Percentiles rank a stretch among this genome's conserved stretches.
Conservation (phyloP, 768 basidiomycete genomes). For the Coprinellus micaceus region DNA sequence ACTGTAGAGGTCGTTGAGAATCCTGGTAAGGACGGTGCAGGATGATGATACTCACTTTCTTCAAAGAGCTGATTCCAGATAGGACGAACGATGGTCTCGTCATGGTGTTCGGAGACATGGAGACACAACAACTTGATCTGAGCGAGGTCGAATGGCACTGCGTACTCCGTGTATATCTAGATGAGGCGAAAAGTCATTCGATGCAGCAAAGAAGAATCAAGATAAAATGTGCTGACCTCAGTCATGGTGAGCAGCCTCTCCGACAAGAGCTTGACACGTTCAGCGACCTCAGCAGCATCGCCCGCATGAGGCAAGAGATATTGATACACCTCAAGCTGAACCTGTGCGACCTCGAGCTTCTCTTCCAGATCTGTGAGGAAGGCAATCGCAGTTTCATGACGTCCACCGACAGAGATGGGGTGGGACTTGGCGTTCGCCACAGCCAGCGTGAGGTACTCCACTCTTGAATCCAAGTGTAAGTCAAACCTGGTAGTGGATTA, state of each 20-base stretch:
- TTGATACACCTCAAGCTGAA: slow-evolving; percentile 89
- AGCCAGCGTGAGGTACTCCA: slow-evolving; percentile 92
- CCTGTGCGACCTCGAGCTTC: slow-evolving; percentile 93
- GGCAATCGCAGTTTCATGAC: slow-evolving; percentile 87
- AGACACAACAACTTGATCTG: slow-evolving; percentile 85
- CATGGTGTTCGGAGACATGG: slow-evolving; percentile 90
- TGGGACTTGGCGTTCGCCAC: slow-evolving; percentile 97
- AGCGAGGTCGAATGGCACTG: slow-evolving; percentile 80
- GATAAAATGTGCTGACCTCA: slow-evolving; percentile 53
- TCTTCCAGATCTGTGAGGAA: slow-evolving; percentile 96
- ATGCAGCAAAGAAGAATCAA: background rate
- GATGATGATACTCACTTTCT: slow-evolving; percentile 50
- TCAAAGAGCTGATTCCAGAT: slow-evolving; percentile 90
- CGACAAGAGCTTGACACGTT: slow-evolving; percentile 57
- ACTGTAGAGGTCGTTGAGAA: slow-evolving; percentile 30
- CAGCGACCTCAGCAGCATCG: slow-evolving; percentile 60
- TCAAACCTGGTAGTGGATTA: slow-evolving; percentile 49
- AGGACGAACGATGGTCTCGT: slow-evolving; percentile 72
- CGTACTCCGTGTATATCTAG: slow-evolving; percentile 86
- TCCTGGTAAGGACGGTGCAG: background rate
- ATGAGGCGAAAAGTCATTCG: slow-evolving; percentile 5
- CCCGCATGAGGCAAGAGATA: slow-evolving; percentile 56
- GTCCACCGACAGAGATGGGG: slow-evolving; percentile 69
- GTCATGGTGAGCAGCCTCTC: slow-evolving; percentile 72
- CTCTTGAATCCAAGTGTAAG: slow-evolving; percentile 63